Conservation (phyloP, 441 rosid genomes). For the Pelargonium myrrhifolium region DNA sequence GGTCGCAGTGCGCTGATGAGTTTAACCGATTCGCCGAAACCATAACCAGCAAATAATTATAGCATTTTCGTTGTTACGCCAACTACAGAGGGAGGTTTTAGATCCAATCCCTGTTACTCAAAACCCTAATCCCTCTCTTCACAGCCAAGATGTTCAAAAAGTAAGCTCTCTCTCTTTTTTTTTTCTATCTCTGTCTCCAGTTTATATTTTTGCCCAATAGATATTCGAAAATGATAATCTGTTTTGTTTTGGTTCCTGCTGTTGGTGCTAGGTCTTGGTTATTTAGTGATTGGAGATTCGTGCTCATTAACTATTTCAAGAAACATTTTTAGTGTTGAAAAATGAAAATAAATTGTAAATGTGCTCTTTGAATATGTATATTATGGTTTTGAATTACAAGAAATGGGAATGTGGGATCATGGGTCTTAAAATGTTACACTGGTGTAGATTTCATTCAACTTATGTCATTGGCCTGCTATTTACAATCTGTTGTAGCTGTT, state of each 20-base stretch:
- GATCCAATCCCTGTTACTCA: slow-evolving; percentile 17
- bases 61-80: no score
- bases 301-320: not conserved
- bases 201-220: not conserved
- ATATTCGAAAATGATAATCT: no score
- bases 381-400: not conserved
- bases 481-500: no score
- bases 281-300: not conserved
- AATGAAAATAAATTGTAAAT: not conserved
- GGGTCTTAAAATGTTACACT: not conserved
- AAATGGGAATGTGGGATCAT: not conserved
- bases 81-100: slow-evolving; percentile 1
- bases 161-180: slow-evolving; percentile 19
- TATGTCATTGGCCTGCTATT: not conserved
- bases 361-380: not conserved
- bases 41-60: no score
- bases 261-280: not conserved
- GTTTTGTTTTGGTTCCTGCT: not conserved
- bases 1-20: no score
- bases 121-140: slow-evolving; percentile 8
- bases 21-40: no score
- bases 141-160: slow-evolving; percentile 44
- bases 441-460: not conserved
- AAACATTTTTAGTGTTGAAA: not conserved
- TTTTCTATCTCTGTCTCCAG: not conserved